These are phyloP conservation scores for Sarcodon aspratus DNA, from an alignment of 768 basidiomycete genomes.

Conservation along the genomic window DNA sequence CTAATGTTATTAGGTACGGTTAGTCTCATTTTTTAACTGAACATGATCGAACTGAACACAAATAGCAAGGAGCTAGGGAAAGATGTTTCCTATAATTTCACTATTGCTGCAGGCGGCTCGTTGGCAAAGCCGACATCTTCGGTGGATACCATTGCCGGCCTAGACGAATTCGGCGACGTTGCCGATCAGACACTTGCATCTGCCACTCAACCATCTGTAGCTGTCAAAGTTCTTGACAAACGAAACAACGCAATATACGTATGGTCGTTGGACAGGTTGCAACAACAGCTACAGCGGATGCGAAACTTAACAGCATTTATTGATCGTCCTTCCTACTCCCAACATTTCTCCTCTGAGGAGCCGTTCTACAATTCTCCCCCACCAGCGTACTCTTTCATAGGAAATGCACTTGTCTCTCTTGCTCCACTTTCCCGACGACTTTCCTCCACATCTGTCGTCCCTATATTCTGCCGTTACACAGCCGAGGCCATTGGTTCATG, in stretches of 20 bases:
- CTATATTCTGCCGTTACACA: conserved; percentile 91
- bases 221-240: conserved; percentile 86
- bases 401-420: conserved; percentile 74
- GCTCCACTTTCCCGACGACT: conserved; percentile 69
- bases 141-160: conserved; percentile 73
- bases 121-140: conserved; percentile 73
- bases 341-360: conserved; percentile 89
- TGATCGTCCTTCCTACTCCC: conserved; percentile 85
- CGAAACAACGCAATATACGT: conserved; percentile 78
- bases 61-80: conserved; percentile 78
- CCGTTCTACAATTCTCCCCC: conserved; percentile 86
- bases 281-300: conserved; percentile 88
- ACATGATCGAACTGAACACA: neutral
- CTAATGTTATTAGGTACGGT: conserved; percentile 78
- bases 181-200: conserved; percentile 72
- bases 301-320: conserved; percentile 84
- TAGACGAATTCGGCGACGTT: conserved; percentile 89
- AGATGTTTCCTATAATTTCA: conserved; percentile 86
- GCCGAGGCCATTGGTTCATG: conserved; percentile 95
- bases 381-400: conserved; percentile 88
- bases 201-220: conserved; percentile 70
- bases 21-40: conserved; percentile 4
- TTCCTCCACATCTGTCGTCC: conserved; percentile 64
- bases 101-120: conserved; percentile 74
- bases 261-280: conserved; percentile 85